Evolutionary conservation across 257 asterid species (phyloP), one percentile per base, ranked within the genome.

Genomic region (Capsicum rhomboideum): DNA sequence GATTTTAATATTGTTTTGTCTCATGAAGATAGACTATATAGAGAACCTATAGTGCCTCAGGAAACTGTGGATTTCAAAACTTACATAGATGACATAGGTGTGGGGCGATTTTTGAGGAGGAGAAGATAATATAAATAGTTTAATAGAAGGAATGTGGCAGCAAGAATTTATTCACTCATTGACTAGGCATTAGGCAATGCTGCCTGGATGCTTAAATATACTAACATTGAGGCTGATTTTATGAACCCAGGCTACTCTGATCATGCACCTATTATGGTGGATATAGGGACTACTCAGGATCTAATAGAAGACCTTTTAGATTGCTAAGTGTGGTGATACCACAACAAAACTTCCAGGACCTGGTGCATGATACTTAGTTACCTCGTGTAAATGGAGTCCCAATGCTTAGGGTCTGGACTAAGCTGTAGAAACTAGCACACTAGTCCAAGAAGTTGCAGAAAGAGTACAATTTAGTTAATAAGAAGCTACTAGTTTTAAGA

Each of bases 401-500:
- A 34, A 34, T 59, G 3, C 21, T 8, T 61, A 5, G 17, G 4
- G 10, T 61, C 14, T 21, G 8, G 8, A 21, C 13, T n/a, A 61
- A 61, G 0, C 34, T 23, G 7, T 6, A 56, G 0, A 8, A 0
- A 0, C 3, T n/a, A 8, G 64, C 12, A 2, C 5, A 56, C 4
- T 5, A 56, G 1, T 3, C 14, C 0, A 3, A 9, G 2, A 0
- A 8, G 1, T 2, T 3, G 4, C 29, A 58, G n/a, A 58, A 3
- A 4, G 6, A 6, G 4, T 56, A 56, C 1, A 6, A 10, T 2
- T 55, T 4, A 2, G 4, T 55, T 2, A 4, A 20, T 6, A 20
- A 55, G 8, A 55, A 7, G 6, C 1, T 55, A 4, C 0, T 4
- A 0, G 0, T 0, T 0, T 8, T 2, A 0, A 56, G n/a, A 10